Evolutionary conservation across 352 stramenopile genomes (phyloP).

Genomic region (Phytopythium boreale): DNA sequence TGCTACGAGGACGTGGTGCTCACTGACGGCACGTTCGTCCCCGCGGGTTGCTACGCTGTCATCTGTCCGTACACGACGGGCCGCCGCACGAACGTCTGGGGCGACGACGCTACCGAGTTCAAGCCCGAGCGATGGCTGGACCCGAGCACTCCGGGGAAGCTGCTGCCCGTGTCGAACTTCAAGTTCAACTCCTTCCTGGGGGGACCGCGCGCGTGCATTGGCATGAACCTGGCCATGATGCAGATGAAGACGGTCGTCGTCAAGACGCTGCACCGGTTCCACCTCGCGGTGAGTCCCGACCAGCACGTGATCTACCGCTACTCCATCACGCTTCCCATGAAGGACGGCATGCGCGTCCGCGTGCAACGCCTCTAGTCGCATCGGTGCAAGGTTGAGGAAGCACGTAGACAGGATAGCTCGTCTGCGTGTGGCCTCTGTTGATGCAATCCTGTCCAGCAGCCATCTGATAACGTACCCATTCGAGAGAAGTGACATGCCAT

Average conservation of each 20-base stretch:
- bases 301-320: slow-evolving; percentile 28
- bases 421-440: too few species aligned
- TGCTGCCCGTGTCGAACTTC: slow-evolving; percentile 27
- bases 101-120: slow-evolving; percentile 40
- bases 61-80: slow-evolving; percentile 47
- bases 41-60: slow-evolving; percentile 26
- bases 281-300: slow-evolving; percentile 22
- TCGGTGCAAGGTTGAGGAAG: too few species aligned
- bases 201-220: slow-evolving; percentile 41
- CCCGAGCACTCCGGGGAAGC: slow-evolving; percentile 7
- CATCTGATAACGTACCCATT: too few species aligned
- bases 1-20: slow-evolving; percentile 24
- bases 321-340: slow-evolving; percentile 33
- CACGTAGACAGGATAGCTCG: too few species aligned
- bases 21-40: slow-evolving; percentile 44
- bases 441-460: too few species aligned
- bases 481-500: background rate
- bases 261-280: slow-evolving; percentile 27
- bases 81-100: slow-evolving; percentile 42
- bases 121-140: slow-evolving; percentile 55
- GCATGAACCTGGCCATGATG: slow-evolving; percentile 39
- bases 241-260: slow-evolving; percentile 39
- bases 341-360: slow-evolving; percentile 10
- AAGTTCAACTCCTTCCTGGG: slow-evolving; percentile 48
- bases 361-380: background rate